A percentile compares a stretch with the other conserved stretches of the same genome.
These are phyloP conservation scores for Trichoderma harzianum DNA, from an alignment of 2,329 filamentous ascomycete species.

Conservation along the genomic window DNA sequence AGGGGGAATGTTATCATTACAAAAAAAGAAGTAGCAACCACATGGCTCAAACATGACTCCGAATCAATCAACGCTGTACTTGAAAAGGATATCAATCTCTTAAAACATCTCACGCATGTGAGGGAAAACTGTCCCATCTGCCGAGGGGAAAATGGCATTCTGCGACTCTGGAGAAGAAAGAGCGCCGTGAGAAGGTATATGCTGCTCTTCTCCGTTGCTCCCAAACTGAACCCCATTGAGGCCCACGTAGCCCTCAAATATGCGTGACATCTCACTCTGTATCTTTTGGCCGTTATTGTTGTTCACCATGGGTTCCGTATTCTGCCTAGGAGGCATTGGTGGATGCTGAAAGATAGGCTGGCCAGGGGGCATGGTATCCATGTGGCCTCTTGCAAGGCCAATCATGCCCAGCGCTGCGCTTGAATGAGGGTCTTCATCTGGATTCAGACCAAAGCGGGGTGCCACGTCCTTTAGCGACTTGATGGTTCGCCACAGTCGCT, in stretches of 20 bases:
- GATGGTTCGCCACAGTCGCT: slow-evolving; percentile 71
- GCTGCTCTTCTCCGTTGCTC: slow-evolving; percentile 27
- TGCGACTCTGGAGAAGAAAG: slow-evolving; percentile 25
- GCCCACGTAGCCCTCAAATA: slow-evolving; percentile 40
- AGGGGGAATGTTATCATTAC: background rate
- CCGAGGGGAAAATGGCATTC: slow-evolving; percentile 24
- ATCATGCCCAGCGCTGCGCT: slow-evolving; percentile 55
- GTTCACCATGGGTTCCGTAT: slow-evolving; percentile 22
- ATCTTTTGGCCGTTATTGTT: slow-evolving; percentile 48
- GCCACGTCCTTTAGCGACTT: slow-evolving; percentile 68
- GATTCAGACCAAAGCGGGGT: slow-evolving; percentile 60
- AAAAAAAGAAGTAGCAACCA: background rate
- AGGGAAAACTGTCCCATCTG: slow-evolving; percentile 35
- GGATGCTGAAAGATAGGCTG: slow-evolving; percentile 29
- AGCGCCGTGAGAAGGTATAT: slow-evolving; percentile 25
- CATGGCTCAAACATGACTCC: background rate
- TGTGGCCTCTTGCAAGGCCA: slow-evolving; percentile 45
- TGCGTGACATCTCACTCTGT: slow-evolving; percentile 52
- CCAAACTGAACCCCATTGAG: slow-evolving; percentile 34
- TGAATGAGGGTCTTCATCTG: slow-evolving; percentile 48
- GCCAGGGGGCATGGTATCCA: slow-evolving; percentile 25
- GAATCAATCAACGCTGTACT: background rate
- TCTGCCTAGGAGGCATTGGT: slow-evolving; percentile 12
- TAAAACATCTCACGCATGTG: slow-evolving; percentile 40
- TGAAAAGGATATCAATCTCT: background rate